Base-by-base conservation (phyloP, 1,284 basidiomycete species). In the Serendipita sp. region DNA sequence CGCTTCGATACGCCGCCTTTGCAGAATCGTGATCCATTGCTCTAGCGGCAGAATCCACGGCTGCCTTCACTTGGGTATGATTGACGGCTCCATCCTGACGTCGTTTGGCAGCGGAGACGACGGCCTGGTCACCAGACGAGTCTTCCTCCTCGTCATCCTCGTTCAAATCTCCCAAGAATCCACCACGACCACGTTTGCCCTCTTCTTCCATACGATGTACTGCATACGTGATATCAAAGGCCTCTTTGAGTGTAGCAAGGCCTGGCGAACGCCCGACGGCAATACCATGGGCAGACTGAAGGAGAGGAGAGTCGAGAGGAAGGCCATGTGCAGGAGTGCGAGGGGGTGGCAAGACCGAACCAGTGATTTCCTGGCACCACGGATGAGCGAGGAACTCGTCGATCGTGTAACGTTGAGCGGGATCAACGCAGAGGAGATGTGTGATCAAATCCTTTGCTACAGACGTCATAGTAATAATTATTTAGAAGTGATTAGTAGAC, bases 181-280 rank as follows among this genome's bases (percentile, higher is more conserved):
- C 90, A 29, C 85, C 88, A 26, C 88, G 81, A 63, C 90, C 78
- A 61, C 90, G 81, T 0, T 89, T 88, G 29, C 93, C 93, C 74
- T 99, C 96, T 74, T 99, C 96, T 72, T 98, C 95, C 92, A 97
- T 97, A 22, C 96, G 85, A 74, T 99, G 96, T 0, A 99, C 95
- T 10, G 96, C 96, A 73, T 99, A 99, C 0, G 96, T 97, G 68
- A 99, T 88, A 72, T 99, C 96, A 73, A 99, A 99, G 1, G 96
- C 95, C 72, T 99, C 96, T 72, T 97, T 98, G 74, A 99, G 84
- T 0, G 86, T 84, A 0, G 89, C 85, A 49, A 98, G 74, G 42
- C 95, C 94, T 1, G 96, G 96, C 61, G 93, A 96, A 63, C 92
- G 87, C 53, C 87, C 89, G 26, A 69, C 70, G 69, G 79, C 71